Evolutionary conservation across 495 filamentous ascomycete species (phyloP).

Genomic region (Neurospora sp.): DNA sequence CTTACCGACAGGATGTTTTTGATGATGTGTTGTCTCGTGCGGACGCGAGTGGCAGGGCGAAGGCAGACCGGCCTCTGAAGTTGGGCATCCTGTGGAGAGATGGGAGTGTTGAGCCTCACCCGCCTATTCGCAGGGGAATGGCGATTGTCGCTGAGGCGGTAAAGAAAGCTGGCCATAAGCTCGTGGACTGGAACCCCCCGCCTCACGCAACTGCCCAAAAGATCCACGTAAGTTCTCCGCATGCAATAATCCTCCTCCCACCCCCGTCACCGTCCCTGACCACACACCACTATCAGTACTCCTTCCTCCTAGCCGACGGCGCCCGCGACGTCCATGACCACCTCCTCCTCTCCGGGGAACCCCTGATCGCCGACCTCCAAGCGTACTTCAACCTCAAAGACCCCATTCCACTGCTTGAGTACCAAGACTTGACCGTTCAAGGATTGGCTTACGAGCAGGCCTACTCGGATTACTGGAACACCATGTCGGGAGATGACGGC

Average conservation of each 20-base stretch:
- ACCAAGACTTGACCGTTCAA: conserved; percentile 13
- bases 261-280: neutral
- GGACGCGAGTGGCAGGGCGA: neutral
- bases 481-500: conserved; percentile 20
- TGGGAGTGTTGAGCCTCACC: conserved; percentile 45
- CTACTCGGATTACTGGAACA: conserved; percentile 32
- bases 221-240: conserved; percentile 17
- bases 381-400: conserved; percentile 18
- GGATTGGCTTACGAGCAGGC: conserved; percentile 18
- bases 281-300: neutral
- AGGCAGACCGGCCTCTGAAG: conserved; percentile 20
- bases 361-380: conserved; percentile 17
- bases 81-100: conserved; percentile 46
- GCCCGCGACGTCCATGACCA: conserved; percentile 26
- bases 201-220: conserved; percentile 25
- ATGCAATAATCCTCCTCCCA: neutral
- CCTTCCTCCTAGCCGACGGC: conserved; percentile 33
- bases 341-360: conserved; percentile 37
- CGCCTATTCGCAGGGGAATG: conserved; percentile 35
- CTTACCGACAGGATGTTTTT: conserved; percentile 15
- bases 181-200: conserved; percentile 32
- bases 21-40: conserved; percentile 5
- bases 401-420: conserved; percentile 30
- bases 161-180: conserved; percentile 28
- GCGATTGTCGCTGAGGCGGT: conserved; percentile 26